phyloP scores from a whole-genome alignment of 306 rosid species.

The Acacia confusa region DNA sequence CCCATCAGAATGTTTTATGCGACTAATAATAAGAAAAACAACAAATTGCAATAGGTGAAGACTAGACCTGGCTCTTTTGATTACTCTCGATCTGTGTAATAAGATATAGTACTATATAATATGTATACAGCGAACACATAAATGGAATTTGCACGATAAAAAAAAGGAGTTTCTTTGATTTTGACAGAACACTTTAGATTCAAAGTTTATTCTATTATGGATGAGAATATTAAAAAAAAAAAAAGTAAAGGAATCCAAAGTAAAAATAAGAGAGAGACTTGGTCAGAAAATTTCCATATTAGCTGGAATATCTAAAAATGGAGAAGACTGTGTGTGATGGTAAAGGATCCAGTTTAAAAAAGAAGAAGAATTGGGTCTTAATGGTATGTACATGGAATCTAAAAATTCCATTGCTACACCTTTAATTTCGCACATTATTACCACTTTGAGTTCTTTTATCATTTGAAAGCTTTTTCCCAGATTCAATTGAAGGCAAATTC shows the following conservation, averaged over 20 bases:
- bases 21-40: too few relatives aligned
- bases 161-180: too few relatives aligned
- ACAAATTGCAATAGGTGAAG: background rate
- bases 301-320: slow-evolving; percentile 10
- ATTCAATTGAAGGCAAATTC: background rate
- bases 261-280: background rate
- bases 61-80: too few relatives aligned
- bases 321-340: background rate
- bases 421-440: slow-evolving; percentile 27
- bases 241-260: too few relatives aligned
- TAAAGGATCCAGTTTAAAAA: background rate
- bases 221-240: too few relatives aligned
- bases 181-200: too few relatives aligned
- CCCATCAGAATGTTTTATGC: too few relatives aligned
- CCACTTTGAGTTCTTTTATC: slow-evolving; percentile 21
- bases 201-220: too few relatives aligned
- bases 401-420: slow-evolving; percentile 28
- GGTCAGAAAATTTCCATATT: slow-evolving; percentile 28
- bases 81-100: too few relatives aligned
- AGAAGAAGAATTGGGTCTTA: background rate
- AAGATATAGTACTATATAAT: too few relatives aligned
- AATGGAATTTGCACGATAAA: too few relatives aligned
- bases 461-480: slow-evolving; percentile 10
- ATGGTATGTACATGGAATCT: background rate
- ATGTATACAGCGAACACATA: too few relatives aligned